Base-by-base conservation (phyloP, 345 rosid species). In the Rhodamnia argentea region DNA sequence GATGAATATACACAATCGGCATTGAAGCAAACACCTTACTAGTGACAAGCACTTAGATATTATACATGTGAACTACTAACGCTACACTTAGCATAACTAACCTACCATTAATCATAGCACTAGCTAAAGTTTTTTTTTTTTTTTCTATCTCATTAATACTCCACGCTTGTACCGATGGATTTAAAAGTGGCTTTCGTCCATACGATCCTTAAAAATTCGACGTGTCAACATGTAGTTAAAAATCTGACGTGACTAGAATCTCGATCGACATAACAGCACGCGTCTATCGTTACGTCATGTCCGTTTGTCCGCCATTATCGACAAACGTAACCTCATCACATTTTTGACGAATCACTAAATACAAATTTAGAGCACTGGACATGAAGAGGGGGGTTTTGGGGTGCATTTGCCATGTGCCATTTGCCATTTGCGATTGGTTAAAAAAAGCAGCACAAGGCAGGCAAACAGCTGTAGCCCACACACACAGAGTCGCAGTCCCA, bases 161-260 rank as follows among this genome's bases (percentile, higher is more conserved):
- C 44, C 5, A 42, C 44, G 4, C 47, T 44, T 10, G 7, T 47
- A 47, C 51, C 51, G 51, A 47, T 60, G 1, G 13, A 60, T 15
- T 2, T 2, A 60, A 1, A 5, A 60, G 16, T n/a, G n/a, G 6
- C 0, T 1, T 27, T 27, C 2, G 16, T 14, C 1, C 5, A 2
- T 6, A 14, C 1, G 4, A 27, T 0, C 9, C 0, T 60, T 13
- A 27, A 60, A 6, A 13, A 27, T 60, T 1, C 4, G 16, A 27
- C 4, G 2, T 0, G 40, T 60, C 5, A 14, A 8, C 10, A 6
- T 60, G 29, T 2, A 14, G 0, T 6, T 60, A 60, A 60, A 16
- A 60, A 6, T 60, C 2, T 0, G 0, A 60, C 5, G 1, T 14
- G 10, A 27, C 16, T 27, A 60, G 26, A 23, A 11, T 11, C 7